These are phyloP conservation scores for Phaseolus coccineus DNA, from an alignment of 331 rosid genomes.

Conservation along the genomic window DNA sequence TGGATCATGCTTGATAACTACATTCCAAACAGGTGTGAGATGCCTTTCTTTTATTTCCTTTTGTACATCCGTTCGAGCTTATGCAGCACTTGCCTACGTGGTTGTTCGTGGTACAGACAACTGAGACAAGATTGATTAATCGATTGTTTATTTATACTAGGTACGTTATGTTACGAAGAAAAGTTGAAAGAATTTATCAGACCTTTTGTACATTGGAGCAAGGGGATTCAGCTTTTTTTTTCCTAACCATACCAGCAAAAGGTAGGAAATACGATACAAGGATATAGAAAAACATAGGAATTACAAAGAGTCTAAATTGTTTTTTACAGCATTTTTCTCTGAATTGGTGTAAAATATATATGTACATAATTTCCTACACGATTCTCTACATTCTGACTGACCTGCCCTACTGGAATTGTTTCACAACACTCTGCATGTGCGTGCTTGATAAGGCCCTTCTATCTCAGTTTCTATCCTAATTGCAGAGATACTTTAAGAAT, in stretches of 20 bases:
- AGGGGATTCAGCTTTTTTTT: constrained; percentile 32
- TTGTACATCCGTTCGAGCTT: constrained; percentile 15
- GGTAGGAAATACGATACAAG: constrained; percentile 27
- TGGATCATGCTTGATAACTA: constrained; percentile 39
- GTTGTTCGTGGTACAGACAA: constrained; percentile 28
- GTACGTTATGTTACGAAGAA: constrained; percentile 28
- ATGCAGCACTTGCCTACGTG: neutral
- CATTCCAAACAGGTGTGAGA: constrained; percentile 42
- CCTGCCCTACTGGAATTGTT: constrained; percentile 16
- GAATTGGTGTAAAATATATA: constrained; percentile 21
- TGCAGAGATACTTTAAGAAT: neutral
- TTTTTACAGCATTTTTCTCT: constrained; percentile 22
- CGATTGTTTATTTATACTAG: constrained; percentile 19
- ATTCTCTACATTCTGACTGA: neutral
- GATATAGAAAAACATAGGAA: constrained; percentile 37
- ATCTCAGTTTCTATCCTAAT: constrained; percentile 1
- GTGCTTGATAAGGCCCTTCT: neutral
- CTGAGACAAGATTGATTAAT: constrained; percentile 12
- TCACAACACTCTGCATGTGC: constrained; percentile 11
- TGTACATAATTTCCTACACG: constrained; percentile 34
- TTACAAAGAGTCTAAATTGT: constrained; percentile 5
- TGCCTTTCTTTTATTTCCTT: constrained; percentile 26
- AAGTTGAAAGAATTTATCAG: constrained; percentile 35
- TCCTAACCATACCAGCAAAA: constrained; percentile 39
- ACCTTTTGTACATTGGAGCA: constrained; percentile 36